Conservation (phyloP, 2,329 filamentous ascomycete species). For the Colletotrichum falcatum region DNA sequence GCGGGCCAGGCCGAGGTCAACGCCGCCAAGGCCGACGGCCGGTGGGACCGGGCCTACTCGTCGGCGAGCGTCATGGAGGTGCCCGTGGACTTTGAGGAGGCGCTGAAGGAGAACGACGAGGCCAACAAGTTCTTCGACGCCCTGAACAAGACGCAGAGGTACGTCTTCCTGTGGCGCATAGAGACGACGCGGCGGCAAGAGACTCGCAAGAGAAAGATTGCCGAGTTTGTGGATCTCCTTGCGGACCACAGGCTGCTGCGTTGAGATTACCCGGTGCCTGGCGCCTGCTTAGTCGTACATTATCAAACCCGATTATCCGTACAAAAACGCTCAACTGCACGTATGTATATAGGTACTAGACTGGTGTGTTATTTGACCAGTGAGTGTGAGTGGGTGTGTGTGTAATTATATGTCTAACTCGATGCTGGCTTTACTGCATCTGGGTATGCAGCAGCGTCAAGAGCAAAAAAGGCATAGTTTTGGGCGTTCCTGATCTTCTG, state of each 20-base stretch:
- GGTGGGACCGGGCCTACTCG: conserved; percentile 69
- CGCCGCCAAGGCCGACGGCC: conserved; percentile 66
- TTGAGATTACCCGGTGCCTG: not conserved
- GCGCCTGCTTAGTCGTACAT: not conserved
- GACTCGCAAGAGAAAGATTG: conserved; percentile 54
- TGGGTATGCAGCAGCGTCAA: too few relatives aligned
- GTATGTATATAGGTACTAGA: too few relatives aligned
- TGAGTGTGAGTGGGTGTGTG: too few relatives aligned
- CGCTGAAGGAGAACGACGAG: conserved; percentile 51
- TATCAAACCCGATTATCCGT: not conserved
- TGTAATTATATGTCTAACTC: too few relatives aligned
- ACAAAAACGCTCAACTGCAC: too few relatives aligned
- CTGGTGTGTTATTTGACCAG: too few relatives aligned
- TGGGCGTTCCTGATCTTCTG: too few relatives aligned
- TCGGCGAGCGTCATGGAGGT: conserved; percentile 59
- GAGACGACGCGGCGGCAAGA: conserved; percentile 55
- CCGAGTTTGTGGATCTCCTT: conserved; percentile 55
- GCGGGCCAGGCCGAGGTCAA: conserved; percentile 64
- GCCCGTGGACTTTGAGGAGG: conserved; percentile 61
- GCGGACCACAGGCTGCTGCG: conserved; percentile 46
- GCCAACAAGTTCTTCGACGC: conserved; percentile 56
- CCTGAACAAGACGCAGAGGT: conserved; percentile 60
- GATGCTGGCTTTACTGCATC: too few relatives aligned
- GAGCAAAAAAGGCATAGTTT: too few relatives aligned
- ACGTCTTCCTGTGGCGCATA: conserved; percentile 59